Percentiles rank a stretch among this genome's conserved stretches.
These are phyloP conservation scores for Tremella fuciformis DNA, from an alignment of 768 basidiomycete species.

Conservation along the genomic window DNA sequence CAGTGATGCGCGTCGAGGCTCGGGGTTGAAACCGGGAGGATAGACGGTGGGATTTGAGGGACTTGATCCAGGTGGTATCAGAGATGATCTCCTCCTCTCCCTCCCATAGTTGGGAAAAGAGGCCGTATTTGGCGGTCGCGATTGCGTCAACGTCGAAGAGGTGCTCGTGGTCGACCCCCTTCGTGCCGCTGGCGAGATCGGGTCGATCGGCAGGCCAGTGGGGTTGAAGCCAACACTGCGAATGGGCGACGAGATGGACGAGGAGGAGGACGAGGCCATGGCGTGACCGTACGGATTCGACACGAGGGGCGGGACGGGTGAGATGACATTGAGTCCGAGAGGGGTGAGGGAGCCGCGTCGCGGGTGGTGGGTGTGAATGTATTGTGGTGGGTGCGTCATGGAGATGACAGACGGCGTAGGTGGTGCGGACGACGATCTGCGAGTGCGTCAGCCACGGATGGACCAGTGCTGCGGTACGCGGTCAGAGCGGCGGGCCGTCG, in stretches of 20 bases:
- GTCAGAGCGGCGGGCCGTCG: not conserved
- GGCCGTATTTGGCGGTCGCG: conserved; percentile 23
- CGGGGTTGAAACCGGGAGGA: conserved; percentile 11
- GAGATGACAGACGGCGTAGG: conserved; percentile 36
- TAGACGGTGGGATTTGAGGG: not conserved
- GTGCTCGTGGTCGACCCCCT: conserved; percentile 34
- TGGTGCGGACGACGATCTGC: conserved; percentile 43
- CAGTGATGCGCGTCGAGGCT: conserved; percentile 37
- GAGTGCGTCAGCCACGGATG: not conserved
- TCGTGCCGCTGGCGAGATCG: conserved; percentile 12
- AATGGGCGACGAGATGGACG: conserved; percentile 8
- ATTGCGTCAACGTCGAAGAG: conserved; percentile 35
- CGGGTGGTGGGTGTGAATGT: conserved; percentile 53
- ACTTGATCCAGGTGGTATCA: not conserved
- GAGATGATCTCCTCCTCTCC: conserved; percentile 17
- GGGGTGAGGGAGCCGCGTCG: conserved; percentile 47
- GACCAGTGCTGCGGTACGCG: too few species aligned
- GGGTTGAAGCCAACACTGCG: conserved; percentile 26
- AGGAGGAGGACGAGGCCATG: not conserved
- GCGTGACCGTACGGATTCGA: conserved; percentile 7
- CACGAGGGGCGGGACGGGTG: conserved; percentile 33
- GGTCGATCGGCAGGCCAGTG: conserved; percentile 2
- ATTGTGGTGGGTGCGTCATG: conserved; percentile 45
- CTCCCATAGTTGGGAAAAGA: conserved; percentile 13
- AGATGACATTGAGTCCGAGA: conserved; percentile 48